Conservation (phyloP, 768 basidiomycete genomes). For the Lentinus tigrinus region DNA sequence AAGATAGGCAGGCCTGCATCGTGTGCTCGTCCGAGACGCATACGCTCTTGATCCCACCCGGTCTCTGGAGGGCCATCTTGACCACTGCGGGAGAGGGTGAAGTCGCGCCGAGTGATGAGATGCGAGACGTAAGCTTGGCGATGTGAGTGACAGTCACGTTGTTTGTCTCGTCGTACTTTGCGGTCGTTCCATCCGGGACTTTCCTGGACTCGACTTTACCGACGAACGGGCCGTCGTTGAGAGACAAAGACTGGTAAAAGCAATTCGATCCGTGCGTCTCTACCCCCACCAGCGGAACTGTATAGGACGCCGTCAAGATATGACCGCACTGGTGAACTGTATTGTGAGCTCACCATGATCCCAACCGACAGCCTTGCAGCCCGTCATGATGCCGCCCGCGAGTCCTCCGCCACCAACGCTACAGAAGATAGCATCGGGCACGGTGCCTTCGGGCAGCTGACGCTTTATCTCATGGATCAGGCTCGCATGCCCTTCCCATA, state of each 20-base stretch:
- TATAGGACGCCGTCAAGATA: not conserved
- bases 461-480: conserved; percentile 62
- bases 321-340: not conserved
- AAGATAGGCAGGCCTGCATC: conserved; percentile 56
- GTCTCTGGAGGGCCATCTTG: conserved; percentile 60
- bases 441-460: conserved; percentile 43
- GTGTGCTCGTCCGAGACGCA: conserved; percentile 67
- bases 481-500: conserved; percentile 80
- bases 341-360: conserved; percentile 49
- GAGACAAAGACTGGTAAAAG: conserved; percentile 68
- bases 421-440: conserved; percentile 74
- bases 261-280: conserved; percentile 75
- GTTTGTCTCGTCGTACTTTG: conserved; percentile 40
- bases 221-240: conserved; percentile 44
- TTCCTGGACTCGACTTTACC: conserved; percentile 32
- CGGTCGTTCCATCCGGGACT: conserved; percentile 41
- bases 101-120: conserved; percentile 73
- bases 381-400: conserved; percentile 65
- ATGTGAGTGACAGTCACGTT: conserved; percentile 59
- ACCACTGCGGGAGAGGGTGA: conserved; percentile 60
- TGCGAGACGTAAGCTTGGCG: conserved; percentile 55
- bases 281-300: conserved; percentile 64
- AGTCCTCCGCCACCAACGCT: conserved; percentile 77
- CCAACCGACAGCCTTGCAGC: conserved; percentile 67
- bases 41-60: conserved; percentile 55